Percentiles rank a stretch among this genome's conserved stretches.
phyloP scores from a whole-genome alignment of 2,329 filamentous ascomycete species.

The Cladosporium cucumerinum region DNA sequence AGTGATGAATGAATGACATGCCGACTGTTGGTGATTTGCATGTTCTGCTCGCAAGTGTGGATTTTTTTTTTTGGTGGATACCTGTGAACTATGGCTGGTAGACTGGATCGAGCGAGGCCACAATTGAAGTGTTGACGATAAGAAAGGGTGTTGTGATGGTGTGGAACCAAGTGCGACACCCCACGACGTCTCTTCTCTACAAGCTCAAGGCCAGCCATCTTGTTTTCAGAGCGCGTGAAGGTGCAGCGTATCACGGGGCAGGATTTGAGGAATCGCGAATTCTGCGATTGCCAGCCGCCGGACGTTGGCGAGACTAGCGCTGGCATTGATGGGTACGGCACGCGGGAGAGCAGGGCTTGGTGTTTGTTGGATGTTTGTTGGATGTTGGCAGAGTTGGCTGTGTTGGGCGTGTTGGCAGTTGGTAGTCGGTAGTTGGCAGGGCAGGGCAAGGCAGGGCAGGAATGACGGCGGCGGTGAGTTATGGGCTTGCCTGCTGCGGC shows the following conservation, averaged over 20 bases:
- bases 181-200: neutral
- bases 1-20: neutral
- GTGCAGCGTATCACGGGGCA: neutral
- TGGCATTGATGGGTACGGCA: neutral
- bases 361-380: neutral
- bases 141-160: neutral
- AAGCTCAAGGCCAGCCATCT: conserved; percentile 3
- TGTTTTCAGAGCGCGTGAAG: conserved; percentile 11
- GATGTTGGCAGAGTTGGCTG: too few species aligned
- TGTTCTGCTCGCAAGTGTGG: neutral
- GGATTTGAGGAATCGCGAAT: neutral
- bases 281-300: neutral
- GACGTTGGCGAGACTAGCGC: neutral
- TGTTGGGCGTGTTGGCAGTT: neutral
- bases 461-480: neutral
- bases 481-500: neutral
- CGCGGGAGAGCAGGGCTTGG: neutral
- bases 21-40: neutral
- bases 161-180: neutral
- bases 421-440: neutral
- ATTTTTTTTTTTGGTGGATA: neutral
- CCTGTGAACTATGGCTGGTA: neutral
- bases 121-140: neutral
- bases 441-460: neutral
- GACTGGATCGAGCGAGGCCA: neutral